phyloP scores from a whole-genome alignment of 495 filamentous ascomycete species.

The Penicillium silybi region DNA sequence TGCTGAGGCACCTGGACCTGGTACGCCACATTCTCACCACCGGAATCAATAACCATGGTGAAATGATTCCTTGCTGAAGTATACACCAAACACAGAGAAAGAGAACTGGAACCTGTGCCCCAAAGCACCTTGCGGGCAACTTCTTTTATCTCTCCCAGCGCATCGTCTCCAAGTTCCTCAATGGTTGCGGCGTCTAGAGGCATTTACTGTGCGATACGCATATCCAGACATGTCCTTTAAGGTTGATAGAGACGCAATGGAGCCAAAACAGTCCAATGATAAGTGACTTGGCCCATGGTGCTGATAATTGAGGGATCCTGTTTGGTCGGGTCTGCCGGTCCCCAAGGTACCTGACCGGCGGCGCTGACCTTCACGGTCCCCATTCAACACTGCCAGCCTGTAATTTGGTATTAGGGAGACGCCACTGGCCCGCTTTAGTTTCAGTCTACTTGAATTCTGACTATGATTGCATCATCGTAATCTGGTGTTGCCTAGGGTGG shows the following conservation, averaged over 20 bases:
- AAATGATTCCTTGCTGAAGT: background rate
- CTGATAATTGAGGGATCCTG: slow-evolving; percentile 20
- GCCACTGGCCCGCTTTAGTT: slow-evolving; percentile 2
- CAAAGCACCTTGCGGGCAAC: slow-evolving; percentile 16
- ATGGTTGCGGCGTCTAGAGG: background rate
- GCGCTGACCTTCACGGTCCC: slow-evolving; percentile 25
- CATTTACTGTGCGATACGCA: slow-evolving; percentile 3
- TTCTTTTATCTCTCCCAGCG: slow-evolving; percentile 10
- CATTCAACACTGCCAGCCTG: slow-evolving; percentile 6
- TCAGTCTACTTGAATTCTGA: background rate
- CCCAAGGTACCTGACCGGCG: slow-evolving; percentile 23
- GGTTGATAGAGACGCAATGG: slow-evolving; percentile 11
- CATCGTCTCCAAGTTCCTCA: slow-evolving; percentile 30
- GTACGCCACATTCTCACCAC: slow-evolving; percentile 20
- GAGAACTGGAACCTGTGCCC: background rate
- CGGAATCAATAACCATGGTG: slow-evolving; percentile 34
- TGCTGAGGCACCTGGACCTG: slow-evolving; percentile 8
- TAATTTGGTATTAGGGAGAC: slow-evolving; percentile 5
- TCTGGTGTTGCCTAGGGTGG: background rate
- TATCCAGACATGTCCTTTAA: slow-evolving; percentile 9
- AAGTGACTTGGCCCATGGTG: background rate
- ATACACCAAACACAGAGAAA: background rate
- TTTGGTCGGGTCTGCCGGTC: slow-evolving; percentile 14
- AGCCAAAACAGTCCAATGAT: slow-evolving; percentile 6
- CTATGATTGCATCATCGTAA: background rate